phyloP scores from a whole-genome alignment of 2,329 filamentous ascomycete species.

The Penicillium sp. region DNA sequence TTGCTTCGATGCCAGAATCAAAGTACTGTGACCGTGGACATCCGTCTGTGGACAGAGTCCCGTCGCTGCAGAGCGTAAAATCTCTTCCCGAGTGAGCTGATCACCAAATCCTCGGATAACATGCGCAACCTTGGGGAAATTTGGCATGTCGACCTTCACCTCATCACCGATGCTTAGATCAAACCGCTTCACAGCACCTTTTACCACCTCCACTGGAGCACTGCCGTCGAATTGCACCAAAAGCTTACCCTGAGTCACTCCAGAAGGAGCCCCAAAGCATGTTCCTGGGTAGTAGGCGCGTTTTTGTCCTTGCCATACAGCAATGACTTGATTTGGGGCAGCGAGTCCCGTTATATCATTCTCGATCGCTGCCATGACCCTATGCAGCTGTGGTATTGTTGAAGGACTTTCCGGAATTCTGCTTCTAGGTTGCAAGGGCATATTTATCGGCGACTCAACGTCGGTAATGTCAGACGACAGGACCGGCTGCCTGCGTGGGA shows the following conservation, averaged over 20 bases:
- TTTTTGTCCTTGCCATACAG: conserved; percentile 51
- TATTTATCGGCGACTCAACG: conserved; percentile 7
- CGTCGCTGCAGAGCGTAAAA: conserved; percentile 18
- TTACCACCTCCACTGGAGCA: conserved; percentile 35
- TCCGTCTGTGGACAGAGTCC: conserved; percentile 34
- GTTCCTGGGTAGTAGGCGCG: conserved; percentile 56
- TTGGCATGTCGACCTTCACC: conserved; percentile 42
- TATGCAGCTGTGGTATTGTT: conserved; percentile 9
- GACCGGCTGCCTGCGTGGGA: conserved; percentile 8
- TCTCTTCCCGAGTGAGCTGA: conserved; percentile 27
- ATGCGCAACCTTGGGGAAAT: conserved; percentile 40
- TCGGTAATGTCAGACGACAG: conserved; percentile 15
- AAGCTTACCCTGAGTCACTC: conserved; percentile 37
- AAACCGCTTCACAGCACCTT: conserved; percentile 38
- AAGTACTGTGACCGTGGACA: conserved; percentile 38
- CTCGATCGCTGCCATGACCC: background rate
- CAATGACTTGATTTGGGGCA: conserved; percentile 51
- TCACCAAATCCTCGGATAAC: conserved; percentile 39
- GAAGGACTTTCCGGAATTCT: conserved; percentile 10
- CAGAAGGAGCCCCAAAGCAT: conserved; percentile 45
- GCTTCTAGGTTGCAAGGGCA: conserved; percentile 8
- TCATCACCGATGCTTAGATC: conserved; percentile 42
- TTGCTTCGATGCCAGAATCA: conserved; percentile 39
- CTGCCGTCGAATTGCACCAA: conserved; percentile 44
- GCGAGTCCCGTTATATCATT: conserved; percentile 22